Evolutionary conservation across 768 basidiomycete species (phyloP).

Genomic region (Leccinum aurantiacum): DNA sequence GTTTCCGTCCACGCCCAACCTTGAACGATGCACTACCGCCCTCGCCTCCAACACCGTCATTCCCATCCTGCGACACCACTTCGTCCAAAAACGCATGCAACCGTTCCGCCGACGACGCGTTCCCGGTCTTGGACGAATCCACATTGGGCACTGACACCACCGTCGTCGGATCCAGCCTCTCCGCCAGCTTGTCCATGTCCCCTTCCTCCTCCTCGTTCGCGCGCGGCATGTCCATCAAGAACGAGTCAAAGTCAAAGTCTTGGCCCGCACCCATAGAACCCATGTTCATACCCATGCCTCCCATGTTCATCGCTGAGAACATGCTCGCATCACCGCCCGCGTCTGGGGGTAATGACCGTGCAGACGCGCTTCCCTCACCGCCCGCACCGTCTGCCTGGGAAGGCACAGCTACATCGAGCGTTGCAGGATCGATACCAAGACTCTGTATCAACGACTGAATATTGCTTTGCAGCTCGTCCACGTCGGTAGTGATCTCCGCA

Average conservation of each 20-base stretch:
- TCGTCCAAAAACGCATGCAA: constrained; percentile 46
- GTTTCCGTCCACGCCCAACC: constrained; percentile 32
- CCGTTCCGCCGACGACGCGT: constrained; percentile 34
- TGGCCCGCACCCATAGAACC: constrained; percentile 1
- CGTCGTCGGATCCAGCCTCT: constrained; percentile 32
- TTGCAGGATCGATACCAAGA: constrained; percentile 59
- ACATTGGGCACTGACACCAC: constrained; percentile 30
- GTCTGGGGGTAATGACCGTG: background rate
- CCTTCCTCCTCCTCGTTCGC: constrained; percentile 30
- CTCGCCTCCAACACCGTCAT: background rate
- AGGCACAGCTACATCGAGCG: constrained; percentile 16
- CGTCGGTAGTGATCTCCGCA: constrained; percentile 67
- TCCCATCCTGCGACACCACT: constrained; percentile 36
- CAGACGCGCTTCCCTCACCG: constrained; percentile 7
- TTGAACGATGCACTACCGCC: constrained; percentile 8
- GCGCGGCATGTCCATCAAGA: constrained; percentile 40
- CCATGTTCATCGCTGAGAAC: constrained; percentile 11
- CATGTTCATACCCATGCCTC: background rate
- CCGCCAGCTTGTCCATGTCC: constrained; percentile 36
- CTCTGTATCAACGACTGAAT: constrained; percentile 72
- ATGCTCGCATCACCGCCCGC: constrained; percentile 18
- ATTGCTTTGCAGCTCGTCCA: constrained; percentile 64
- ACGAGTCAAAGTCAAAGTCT: constrained; percentile 42
- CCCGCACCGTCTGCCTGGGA: constrained; percentile 12
- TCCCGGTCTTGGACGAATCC: constrained; percentile 31